Conservation (phyloP, 202 grass and related monocot genomes). For the Setaria italica region DNA sequence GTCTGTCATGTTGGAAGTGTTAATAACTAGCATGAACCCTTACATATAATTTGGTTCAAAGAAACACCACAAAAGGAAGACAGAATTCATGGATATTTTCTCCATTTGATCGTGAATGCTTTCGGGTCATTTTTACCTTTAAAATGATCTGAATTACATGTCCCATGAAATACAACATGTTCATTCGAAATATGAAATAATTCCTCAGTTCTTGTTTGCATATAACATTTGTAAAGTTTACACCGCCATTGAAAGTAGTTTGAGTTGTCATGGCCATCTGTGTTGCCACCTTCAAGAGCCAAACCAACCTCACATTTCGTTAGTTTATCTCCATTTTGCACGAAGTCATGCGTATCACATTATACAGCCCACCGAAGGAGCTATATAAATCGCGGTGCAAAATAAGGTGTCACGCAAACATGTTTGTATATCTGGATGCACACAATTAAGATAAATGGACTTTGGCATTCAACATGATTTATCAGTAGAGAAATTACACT, state of each 20-base stretch:
- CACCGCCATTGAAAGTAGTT: background rate
- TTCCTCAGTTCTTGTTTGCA: background rate
- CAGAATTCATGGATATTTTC: background rate
- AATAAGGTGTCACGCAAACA: background rate
- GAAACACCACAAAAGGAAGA: background rate
- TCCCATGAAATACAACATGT: background rate
- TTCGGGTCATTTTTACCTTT: background rate
- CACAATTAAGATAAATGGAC: background rate
- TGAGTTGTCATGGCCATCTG: background rate
- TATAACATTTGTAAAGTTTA: background rate
- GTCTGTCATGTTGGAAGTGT: constrained; percentile 35
- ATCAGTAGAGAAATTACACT: background rate
- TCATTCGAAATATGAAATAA: background rate
- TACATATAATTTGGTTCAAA: background rate
- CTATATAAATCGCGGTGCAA: background rate
- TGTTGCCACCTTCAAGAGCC: background rate
- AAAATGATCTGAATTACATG: background rate
- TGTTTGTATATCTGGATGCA: background rate
- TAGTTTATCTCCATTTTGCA: background rate
- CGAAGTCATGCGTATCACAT: background rate
- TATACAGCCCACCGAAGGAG: background rate
- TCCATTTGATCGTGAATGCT: background rate
- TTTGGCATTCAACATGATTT: background rate
- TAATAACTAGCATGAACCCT: background rate
- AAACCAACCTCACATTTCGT: background rate